Conservation (phyloP, 768 basidiomycete genomes). For the Naematelia aurantialba region DNA sequence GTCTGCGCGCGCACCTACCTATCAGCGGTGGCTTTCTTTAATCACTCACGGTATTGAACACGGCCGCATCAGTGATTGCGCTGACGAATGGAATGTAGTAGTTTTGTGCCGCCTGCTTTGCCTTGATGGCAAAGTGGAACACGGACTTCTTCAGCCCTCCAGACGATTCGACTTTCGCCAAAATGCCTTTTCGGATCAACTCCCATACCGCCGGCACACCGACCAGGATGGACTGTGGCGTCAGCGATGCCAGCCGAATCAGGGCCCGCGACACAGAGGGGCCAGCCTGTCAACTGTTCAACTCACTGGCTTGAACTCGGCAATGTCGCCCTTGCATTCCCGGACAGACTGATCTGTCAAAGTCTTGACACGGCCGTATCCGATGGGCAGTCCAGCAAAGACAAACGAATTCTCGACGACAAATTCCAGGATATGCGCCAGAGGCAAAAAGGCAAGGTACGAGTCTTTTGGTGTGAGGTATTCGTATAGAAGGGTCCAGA, state of each 20-base stretch:
- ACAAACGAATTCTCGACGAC: constrained; percentile 78
- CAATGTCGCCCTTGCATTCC: constrained; percentile 81
- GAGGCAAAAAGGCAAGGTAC: constrained; percentile 78
- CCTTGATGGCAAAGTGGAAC: constrained; percentile 72
- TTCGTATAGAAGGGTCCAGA: constrained; percentile 65
- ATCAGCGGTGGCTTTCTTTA: constrained; percentile 81
- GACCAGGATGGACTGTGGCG: constrained; percentile 65
- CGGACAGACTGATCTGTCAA: constrained; percentile 90
- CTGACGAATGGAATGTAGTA: constrained; percentile 62
- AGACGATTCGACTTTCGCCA: constrained; percentile 68
- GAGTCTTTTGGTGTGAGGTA: constrained; percentile 40
- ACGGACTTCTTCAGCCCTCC: constrained; percentile 67
- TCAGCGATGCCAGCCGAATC: too few species aligned
- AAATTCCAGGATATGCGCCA: constrained; percentile 93
- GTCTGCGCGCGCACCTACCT: constrained; percentile 70
- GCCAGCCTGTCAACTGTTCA: neutral
- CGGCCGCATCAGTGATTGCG: constrained; percentile 66
- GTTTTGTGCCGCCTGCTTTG: constrained; percentile 61
- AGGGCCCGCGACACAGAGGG: neutral
- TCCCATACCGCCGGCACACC: constrained; percentile 98
- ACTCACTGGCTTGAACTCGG: constrained; percentile 64
- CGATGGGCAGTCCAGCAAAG: constrained; percentile 72
- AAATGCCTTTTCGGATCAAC: constrained; percentile 89
- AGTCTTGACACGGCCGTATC: constrained; percentile 92
- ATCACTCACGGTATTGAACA: constrained; percentile 67